phyloP scores from a whole-genome alignment of 345 rosid genomes.

The Excoecaria cochinchinensis region DNA sequence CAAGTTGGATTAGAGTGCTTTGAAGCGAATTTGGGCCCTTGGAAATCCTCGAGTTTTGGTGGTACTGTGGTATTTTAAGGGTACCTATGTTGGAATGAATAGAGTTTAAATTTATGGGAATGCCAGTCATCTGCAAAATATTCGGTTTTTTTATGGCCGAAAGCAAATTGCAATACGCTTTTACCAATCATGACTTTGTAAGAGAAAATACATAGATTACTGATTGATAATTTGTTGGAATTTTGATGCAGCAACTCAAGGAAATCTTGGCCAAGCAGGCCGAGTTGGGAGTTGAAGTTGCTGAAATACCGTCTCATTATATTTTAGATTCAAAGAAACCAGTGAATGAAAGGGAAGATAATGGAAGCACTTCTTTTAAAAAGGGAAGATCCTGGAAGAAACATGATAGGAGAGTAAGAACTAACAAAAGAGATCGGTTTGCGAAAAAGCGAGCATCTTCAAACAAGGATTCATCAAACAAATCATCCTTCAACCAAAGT shows the following conservation, averaged over 20 bases:
- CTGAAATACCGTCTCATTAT: conserved; percentile 81
- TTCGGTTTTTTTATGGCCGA: neutral
- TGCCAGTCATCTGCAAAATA: neutral
- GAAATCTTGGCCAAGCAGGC: conserved; percentile 90
- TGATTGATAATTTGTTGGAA: neutral
- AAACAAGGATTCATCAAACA: conserved; percentile 29
- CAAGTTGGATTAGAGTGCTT: conserved; percentile 1
- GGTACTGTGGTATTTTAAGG: neutral
- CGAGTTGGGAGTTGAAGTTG: conserved; percentile 86
- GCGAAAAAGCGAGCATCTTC: conserved; percentile 29
- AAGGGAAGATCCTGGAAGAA: conserved; percentile 39
- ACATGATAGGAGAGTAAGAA: conserved; percentile 49
- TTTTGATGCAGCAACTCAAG: conserved; percentile 71
- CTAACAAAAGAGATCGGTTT: conserved; percentile 33
- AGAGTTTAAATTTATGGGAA: neutral
- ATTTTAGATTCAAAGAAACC: conserved; percentile 46
- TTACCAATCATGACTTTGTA: neutral
- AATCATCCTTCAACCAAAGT: conserved; percentile 32
- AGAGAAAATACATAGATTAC: neutral
- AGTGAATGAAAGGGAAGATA: conserved; percentile 29
- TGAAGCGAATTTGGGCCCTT: neutral
- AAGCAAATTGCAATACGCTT: neutral
- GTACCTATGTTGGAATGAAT: neutral
- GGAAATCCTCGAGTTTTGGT: neutral
- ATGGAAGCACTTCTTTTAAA: conserved; percentile 28